Conservation (phyloP, 2,329 filamentous ascomycete genomes). For the Clarireedia paspali region DNA sequence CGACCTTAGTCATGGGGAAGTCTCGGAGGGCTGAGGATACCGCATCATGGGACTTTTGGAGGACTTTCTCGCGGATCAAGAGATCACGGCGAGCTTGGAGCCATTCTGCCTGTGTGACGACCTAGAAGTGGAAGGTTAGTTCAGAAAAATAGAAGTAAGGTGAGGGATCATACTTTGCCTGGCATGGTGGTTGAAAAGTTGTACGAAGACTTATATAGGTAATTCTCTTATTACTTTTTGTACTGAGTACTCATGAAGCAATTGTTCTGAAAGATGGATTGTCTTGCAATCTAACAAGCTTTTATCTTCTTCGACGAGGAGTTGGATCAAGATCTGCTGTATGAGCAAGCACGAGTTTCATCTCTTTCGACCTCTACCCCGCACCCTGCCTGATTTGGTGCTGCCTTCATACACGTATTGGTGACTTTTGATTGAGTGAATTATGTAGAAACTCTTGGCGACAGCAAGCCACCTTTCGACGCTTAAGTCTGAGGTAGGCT, state of each 20-base stretch:
- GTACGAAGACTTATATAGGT: neutral
- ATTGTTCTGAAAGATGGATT: too few species aligned
- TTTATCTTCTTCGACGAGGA: neutral
- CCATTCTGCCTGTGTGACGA: constrained; percentile 31
- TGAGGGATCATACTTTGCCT: neutral
- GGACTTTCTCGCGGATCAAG: constrained; percentile 31
- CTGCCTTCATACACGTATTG: neutral
- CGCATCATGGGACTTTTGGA: constrained; percentile 25
- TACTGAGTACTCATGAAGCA: neutral
- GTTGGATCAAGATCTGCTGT: neutral
- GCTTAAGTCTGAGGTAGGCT: neutral
- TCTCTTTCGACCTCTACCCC: neutral
- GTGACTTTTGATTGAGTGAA: neutral
- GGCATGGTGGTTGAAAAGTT: neutral
- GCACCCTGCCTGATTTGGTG: neutral
- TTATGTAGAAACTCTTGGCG: neutral
- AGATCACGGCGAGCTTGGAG: constrained; percentile 29
- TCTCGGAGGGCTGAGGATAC: constrained; percentile 29
- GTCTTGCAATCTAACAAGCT: neutral
- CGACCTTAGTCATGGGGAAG: constrained; percentile 35
- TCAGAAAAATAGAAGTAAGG: neutral
- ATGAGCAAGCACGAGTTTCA: neutral
- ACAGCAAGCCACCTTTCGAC: neutral
- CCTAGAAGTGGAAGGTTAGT: constrained; percentile 15
- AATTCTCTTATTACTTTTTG: neutral